phyloP scores from a whole-genome alignment of 495 filamentous ascomycete genomes.

The Parmelia sp. region DNA sequence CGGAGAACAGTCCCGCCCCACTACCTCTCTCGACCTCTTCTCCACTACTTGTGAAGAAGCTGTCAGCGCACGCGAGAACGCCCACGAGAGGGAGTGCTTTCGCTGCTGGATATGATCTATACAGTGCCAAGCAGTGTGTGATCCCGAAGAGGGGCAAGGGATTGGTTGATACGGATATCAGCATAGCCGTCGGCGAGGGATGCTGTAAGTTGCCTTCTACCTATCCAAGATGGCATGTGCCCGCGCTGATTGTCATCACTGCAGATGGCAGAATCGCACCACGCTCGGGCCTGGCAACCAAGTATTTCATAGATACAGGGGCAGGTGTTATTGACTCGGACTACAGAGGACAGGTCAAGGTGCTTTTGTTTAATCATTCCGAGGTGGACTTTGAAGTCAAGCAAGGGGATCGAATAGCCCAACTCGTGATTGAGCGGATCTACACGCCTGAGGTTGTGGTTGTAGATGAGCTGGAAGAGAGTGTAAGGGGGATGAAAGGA shows the following conservation, averaged over 20 bases:
- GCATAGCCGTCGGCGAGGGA: constrained; percentile 77
- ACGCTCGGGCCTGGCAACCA: constrained; percentile 81
- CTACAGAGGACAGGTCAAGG: constrained; percentile 89
- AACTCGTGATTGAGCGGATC: constrained; percentile 90
- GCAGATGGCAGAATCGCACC: constrained; percentile 87
- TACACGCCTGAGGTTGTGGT: constrained; percentile 84
- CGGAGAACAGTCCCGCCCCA: constrained; percentile 27
- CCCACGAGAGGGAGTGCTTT: constrained; percentile 86
- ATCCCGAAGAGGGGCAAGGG: constrained; percentile 79
- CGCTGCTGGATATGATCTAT: constrained; percentile 91
- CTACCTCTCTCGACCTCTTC: constrained; percentile 38
- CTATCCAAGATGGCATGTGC: neutral
- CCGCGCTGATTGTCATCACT: neutral
- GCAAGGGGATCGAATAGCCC: constrained; percentile 83
- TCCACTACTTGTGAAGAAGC: constrained; percentile 76
- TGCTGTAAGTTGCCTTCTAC: constrained; percentile 59
- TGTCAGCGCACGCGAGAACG: constrained; percentile 61
- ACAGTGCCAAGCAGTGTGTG: constrained; percentile 62
- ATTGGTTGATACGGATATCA: constrained; percentile 82
- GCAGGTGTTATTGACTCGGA: constrained; percentile 97
- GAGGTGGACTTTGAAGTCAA: constrained; percentile 77
- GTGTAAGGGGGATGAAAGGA: constrained; percentile 61
- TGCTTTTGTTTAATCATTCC: constrained; percentile 87
- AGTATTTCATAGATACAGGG: constrained; percentile 90
- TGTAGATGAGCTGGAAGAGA: constrained; percentile 83